Conservation (phyloP, 2,329 filamentous ascomycete species). For the Magnaporthiopsis incrustans region DNA sequence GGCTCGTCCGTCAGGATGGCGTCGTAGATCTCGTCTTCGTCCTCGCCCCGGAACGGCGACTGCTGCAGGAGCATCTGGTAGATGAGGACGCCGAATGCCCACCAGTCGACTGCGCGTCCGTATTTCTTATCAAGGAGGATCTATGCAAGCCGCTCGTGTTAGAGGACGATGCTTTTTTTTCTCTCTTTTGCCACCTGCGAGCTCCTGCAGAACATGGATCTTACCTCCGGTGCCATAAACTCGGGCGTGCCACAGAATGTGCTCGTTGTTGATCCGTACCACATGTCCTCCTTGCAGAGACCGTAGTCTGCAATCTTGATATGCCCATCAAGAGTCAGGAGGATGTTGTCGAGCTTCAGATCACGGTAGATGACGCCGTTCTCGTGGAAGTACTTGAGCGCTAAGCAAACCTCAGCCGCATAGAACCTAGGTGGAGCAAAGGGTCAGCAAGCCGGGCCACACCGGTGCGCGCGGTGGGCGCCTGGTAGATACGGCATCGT, state of each 20-base stretch:
- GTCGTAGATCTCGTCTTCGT: conserved; percentile 99
- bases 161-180: not conserved
- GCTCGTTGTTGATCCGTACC: conserved; percentile 93
- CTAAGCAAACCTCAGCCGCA: conserved; percentile 92
- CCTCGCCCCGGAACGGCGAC: conserved; percentile 95
- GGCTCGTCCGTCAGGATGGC: conserved; percentile 96
- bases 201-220: conserved; percentile 13
- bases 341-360: conserved; percentile 86
- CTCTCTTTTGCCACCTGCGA: not conserved
- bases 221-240: conserved; percentile 96
- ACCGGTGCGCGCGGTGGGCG: not conserved
- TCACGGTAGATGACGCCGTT: conserved; percentile 99
- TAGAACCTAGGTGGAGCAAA: conserved; percentile 60
- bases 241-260: conserved; percentile 99
- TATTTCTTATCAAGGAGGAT: conserved; percentile 98
- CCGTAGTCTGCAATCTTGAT: conserved; percentile 99
- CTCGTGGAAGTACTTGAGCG: conserved; percentile 98
- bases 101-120: conserved; percentile 95
- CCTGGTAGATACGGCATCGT: not conserved
- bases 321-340: conserved; percentile 89
- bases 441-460: conserved; percentile 9
- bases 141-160: conserved; percentile 34
- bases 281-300: conserved; percentile 99
- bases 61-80: conserved; percentile 99
- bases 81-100: conserved; percentile 97